These are phyloP conservation scores for Geotrichum restrictum DNA, from an alignment of 1,139 yeast species.

Conservation along the genomic window DNA sequence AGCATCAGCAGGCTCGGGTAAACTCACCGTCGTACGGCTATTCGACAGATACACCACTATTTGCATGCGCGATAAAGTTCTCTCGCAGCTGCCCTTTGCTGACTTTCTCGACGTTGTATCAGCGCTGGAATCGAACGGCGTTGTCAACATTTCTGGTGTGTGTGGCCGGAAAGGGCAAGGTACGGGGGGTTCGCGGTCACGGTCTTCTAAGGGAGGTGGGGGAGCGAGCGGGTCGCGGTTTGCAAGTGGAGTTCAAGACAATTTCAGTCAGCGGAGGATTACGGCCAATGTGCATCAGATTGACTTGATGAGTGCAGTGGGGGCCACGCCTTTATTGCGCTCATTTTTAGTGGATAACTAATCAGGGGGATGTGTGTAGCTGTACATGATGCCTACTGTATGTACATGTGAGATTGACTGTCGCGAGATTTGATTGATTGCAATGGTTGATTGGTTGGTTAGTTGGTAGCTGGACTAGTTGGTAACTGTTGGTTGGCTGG, in stretches of 20 bases:
- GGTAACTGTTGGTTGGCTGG: too few species aligned
- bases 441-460: too few species aligned
- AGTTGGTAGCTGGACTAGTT: too few species aligned
- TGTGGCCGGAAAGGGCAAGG: slow-evolving; percentile 28
- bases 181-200: slow-evolving; percentile 17
- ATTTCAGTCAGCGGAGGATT: slow-evolving; percentile 41
- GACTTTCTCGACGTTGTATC: slow-evolving; percentile 78
- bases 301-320: slow-evolving; percentile 40
- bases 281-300: slow-evolving; percentile 40
- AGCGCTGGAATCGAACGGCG: slow-evolving; percentile 66
- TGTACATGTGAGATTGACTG: too few species aligned
- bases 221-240: slow-evolving; percentile 16
- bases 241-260: slow-evolving; percentile 37
- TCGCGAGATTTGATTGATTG: too few species aligned
- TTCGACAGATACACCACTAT: slow-evolving; percentile 53
- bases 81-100: slow-evolving; percentile 57
- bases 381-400: too few species aligned
- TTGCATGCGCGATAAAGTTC: slow-evolving; percentile 44
- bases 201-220: slow-evolving; percentile 24
- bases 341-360: slow-evolving; percentile 15
- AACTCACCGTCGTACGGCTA: slow-evolving; percentile 54
- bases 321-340: slow-evolving; percentile 13
- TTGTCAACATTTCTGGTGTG: slow-evolving; percentile 42
- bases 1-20: slow-evolving; percentile 8
- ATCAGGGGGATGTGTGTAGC: too few species aligned